These are phyloP conservation scores for Massarina eburnea DNA, from an alignment of 2,329 filamentous ascomycete genomes.

Conservation along the genomic window DNA sequence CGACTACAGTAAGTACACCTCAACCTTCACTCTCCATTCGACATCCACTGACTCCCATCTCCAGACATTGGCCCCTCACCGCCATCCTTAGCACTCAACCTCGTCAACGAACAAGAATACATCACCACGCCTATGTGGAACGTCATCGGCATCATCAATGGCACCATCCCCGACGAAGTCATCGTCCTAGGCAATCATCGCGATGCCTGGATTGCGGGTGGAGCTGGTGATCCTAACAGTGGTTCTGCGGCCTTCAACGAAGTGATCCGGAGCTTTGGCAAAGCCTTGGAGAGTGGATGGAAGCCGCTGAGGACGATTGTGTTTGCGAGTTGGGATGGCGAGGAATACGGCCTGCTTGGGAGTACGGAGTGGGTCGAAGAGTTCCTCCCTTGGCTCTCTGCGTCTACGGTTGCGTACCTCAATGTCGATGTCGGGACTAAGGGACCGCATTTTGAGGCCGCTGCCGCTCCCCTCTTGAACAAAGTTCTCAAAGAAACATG, in stretches of 20 bases:
- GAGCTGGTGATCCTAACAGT: constrained; percentile 79
- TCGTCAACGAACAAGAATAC: constrained; percentile 54
- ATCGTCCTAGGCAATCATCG: constrained; percentile 90
- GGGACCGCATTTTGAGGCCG: constrained; percentile 64
- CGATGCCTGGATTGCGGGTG: constrained; percentile 87
- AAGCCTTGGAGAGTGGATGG: constrained; percentile 73
- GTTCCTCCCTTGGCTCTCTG: constrained; percentile 76
- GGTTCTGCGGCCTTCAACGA: constrained; percentile 80
- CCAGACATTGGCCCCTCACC: constrained; percentile 82
- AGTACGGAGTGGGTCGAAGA: constrained; percentile 95
- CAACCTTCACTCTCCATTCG: too few species aligned
- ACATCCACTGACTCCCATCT: too few species aligned
- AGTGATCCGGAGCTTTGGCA: constrained; percentile 72
- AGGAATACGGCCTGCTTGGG: constrained; percentile 82
- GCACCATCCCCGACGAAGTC: constrained; percentile 80
- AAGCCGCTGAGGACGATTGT: constrained; percentile 87
- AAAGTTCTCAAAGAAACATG: constrained; percentile 68
- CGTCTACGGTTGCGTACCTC: constrained; percentile 75
- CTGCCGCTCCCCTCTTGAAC: constrained; percentile 75
- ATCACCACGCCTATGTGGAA: constrained; percentile 61
- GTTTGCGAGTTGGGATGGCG: constrained; percentile 70
- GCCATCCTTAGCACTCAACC: constrained; percentile 59
- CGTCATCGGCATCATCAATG: constrained; percentile 89
- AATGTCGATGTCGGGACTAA: constrained; percentile 78
- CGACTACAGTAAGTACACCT: too few species aligned